Percentiles rank a stretch among this genome's conserved stretches.
phyloP scores from a whole-genome alignment of 192 early-diverging fungal genomes.

The Umbelopsis ramanniana region DNA sequence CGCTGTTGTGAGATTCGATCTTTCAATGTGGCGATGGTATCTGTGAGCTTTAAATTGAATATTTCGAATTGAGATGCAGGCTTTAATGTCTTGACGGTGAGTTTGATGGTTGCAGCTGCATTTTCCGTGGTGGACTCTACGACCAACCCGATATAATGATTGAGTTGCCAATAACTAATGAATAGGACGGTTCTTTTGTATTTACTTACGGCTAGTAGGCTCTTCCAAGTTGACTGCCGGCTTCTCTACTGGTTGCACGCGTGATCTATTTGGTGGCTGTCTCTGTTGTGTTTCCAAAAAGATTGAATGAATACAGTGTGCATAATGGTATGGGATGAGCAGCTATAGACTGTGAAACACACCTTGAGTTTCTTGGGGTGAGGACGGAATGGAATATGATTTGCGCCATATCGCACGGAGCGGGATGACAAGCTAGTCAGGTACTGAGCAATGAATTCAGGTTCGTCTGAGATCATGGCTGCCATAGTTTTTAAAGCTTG shows the following conservation, averaged over 20 bases:
- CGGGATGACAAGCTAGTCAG: slow-evolving; percentile 29
- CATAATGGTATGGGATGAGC: not conserved
- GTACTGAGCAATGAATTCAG: slow-evolving; percentile 35
- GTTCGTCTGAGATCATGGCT: slow-evolving; percentile 6
- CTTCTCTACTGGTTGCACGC: not conserved
- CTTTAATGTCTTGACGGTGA: slow-evolving; percentile 39
- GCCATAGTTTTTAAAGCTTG: not conserved
- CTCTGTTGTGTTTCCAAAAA: not conserved
- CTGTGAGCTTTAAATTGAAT: slow-evolving; percentile 10
- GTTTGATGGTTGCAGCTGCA: slow-evolving; percentile 11
- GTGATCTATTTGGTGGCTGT: not conserved
- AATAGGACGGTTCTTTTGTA: not conserved
- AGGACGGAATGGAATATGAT: slow-evolving; percentile 28
- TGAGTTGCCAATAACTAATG: not conserved
- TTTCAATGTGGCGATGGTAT: slow-evolving; percentile 35
- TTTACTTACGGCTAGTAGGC: not conserved
- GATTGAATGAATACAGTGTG: not conserved
- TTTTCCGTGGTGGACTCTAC: not conserved
- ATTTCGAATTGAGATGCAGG: slow-evolving; percentile 38
- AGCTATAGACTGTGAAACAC: too few relatives aligned
- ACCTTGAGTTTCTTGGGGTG: slow-evolving; percentile 12
- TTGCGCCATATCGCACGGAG: slow-evolving; percentile 37
- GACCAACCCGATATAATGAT: not conserved
- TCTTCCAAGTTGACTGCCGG: not conserved
- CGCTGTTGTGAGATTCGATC: slow-evolving; percentile 38